Evolutionary conservation across 495 filamentous ascomycete species (phyloP).

Genomic region (Barbatosphaeria neglecta): DNA sequence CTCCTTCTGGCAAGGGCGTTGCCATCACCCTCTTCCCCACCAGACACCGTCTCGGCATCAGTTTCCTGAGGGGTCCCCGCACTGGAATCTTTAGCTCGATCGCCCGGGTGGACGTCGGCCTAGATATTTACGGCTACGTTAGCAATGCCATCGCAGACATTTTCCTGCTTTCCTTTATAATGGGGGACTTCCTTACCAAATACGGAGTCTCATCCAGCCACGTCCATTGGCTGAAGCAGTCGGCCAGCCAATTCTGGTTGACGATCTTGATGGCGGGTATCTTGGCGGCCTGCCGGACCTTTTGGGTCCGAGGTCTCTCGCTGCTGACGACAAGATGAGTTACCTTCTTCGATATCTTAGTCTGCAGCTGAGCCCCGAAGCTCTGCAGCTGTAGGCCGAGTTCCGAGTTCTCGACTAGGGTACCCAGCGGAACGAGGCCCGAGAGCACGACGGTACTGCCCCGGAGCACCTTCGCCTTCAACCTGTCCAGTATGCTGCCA

Average conservation of each 20-base stretch:
- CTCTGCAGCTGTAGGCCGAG: conserved; percentile 70
- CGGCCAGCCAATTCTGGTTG: conserved; percentile 74
- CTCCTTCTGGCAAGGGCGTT: conserved; percentile 1
- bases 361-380: conserved; percentile 68
- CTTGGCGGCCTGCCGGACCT: conserved; percentile 69
- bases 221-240: conserved; percentile 68
- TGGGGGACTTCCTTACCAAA: conserved; percentile 24
- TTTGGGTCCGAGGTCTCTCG: conserved; percentile 67
- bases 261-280: conserved; percentile 74
- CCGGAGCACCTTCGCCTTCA: conserved; percentile 62
- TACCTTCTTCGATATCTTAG: conserved; percentile 32
- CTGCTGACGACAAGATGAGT: conserved; percentile 43
- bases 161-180: too few relatives aligned
- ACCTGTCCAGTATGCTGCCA: conserved; percentile 61
- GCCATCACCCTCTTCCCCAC: conserved; percentile 15
- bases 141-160: not conserved
- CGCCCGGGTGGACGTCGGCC: conserved; percentile 49
- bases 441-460: conserved; percentile 72
- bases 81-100: conserved; percentile 24
- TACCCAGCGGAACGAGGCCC: conserved; percentile 70
- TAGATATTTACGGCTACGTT: not conserved
- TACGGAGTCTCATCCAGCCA: conserved; percentile 66
- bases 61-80: conserved; percentile 8
- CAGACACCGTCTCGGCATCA: conserved; percentile 20
- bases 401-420: conserved; percentile 65